Evolutionary conservation across 2,329 filamentous ascomycete genomes (phyloP), one percentile per base, ranked within the genome.

Genomic region (Microsporum ferrugineum): DNA sequence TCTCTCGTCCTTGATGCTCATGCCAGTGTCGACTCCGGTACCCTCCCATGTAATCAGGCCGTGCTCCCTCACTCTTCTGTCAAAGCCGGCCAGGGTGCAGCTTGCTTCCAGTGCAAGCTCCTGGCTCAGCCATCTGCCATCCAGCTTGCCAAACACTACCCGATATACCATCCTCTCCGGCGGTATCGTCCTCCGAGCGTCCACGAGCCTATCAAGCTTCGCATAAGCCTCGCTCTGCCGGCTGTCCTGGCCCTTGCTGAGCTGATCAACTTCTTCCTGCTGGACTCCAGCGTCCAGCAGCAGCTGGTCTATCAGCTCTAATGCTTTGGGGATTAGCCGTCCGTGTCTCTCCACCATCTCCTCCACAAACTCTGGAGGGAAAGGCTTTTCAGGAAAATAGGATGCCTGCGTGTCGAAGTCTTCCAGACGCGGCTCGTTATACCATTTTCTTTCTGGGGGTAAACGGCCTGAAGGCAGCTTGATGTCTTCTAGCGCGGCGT

Each of bases 271-370:
- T 43, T 65, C 63, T 43, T 61, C 53, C 29, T n/a, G 5, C 12
- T 59, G 39, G 2, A 66, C 45, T 12, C 64, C 63, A 10, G 56
- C 58, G 8, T 41, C 17, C 10, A 59, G 5, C 47, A 65, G 45
- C 23, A 41, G 45, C 17, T 60, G 29, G 41, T 66, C 61, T 12
- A 65, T 61, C 36, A 60, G 58, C 57, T 55, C 34, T 34, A 65
- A 36, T 14, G 64, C 62, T 10, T 29, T 59, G 2, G 59, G 62
- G 12, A 66, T 38, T 5, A 65, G 45, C 10, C 47, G 10, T 45
- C 43, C 61, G 43, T 65, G 61, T 7, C 23, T 34, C 29, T 34
- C 29, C 7, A 66, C 43, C 62, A 63, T 65, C 6, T 36, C 60
- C 38, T 58, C 59, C 38, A 66, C 47, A 33, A 63, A 56, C 6